Conservation (phyloP, 495 filamentous ascomycete genomes). For the Daldinia loculata region DNA sequence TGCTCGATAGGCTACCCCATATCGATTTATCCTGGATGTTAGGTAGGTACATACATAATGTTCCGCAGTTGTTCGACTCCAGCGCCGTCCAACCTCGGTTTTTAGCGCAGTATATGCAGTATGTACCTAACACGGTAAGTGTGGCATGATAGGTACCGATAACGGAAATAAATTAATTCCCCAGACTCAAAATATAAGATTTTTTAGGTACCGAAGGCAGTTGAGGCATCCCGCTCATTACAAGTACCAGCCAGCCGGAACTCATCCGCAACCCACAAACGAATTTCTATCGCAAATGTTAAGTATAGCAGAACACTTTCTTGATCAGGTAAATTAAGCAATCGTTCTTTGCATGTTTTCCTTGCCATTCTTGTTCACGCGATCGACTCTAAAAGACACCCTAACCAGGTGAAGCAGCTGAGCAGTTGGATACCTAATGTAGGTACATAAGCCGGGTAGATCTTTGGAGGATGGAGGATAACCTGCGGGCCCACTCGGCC, state of each 20-base stretch:
- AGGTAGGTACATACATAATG: not conserved
- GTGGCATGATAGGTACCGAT: not conserved
- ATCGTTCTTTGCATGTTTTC: not conserved
- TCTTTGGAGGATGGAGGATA: not conserved
- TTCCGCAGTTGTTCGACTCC: not conserved
- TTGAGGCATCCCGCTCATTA: not conserved
- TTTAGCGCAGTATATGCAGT: not conserved
- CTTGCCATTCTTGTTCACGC: not conserved
- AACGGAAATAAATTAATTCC: constrained; percentile 26
- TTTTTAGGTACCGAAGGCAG: too few relatives aligned
- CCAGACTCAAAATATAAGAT: constrained; percentile 13
- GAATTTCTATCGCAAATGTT: not conserved
- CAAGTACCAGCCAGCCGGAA: not conserved
- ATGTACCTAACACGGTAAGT: not conserved
- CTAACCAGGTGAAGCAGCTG: not conserved
- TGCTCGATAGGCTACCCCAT: not conserved
- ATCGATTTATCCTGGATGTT: too few relatives aligned
- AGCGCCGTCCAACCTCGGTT: not conserved
- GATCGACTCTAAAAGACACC: not conserved
- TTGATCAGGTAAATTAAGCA: not conserved
- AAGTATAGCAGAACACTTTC: not conserved
- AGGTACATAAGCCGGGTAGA: not conserved
- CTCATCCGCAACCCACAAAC: not conserved
- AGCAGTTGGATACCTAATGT: not conserved
- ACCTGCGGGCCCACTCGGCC: not conserved